A percentile compares a stretch with the other conserved stretches of the same genome.
These are phyloP conservation scores for Carex cristatella DNA, from an alignment of 176 grass and related monocot species.

Conservation along the genomic window DNA sequence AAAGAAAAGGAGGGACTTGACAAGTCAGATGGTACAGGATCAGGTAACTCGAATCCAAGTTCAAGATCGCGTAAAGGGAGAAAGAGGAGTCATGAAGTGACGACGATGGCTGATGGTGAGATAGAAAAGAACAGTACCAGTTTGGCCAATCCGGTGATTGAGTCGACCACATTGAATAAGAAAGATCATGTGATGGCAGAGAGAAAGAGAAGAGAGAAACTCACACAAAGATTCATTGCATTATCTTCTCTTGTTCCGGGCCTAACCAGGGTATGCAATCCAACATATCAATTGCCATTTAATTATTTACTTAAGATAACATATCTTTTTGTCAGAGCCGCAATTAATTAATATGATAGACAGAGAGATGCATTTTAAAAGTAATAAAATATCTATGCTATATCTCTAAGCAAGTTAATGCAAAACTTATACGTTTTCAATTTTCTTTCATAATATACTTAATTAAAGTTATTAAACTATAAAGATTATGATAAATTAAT, in stretches of 20 bases:
- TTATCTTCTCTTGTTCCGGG: constrained; percentile 30
- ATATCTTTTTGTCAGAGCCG: neutral
- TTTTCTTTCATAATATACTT: neutral
- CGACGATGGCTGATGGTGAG: neutral
- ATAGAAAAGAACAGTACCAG: neutral
- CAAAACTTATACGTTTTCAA: neutral
- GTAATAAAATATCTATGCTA: neutral
- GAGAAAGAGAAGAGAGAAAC: constrained; percentile 30
- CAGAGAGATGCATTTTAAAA: neutral
- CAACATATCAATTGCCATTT: neutral
- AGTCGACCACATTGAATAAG: neutral
- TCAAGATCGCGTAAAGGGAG: neutral
- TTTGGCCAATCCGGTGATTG: neutral
- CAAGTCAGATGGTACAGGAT: neutral
- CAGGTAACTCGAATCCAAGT: neutral
- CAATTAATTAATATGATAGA: neutral
- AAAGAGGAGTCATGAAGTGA: neutral
- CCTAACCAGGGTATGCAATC: constrained; percentile 31
- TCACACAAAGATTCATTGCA: constrained; percentile 32
- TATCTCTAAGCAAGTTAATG: neutral
- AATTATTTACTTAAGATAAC: neutral
- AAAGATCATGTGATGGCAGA: constrained; percentile 30
- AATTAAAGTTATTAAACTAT: neutral
- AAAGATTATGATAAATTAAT: neutral
- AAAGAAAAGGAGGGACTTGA: neutral